phyloP scores from a whole-genome alignment of 139 green algal genomes.

The Chlamydomonas sphaeroides region DNA sequence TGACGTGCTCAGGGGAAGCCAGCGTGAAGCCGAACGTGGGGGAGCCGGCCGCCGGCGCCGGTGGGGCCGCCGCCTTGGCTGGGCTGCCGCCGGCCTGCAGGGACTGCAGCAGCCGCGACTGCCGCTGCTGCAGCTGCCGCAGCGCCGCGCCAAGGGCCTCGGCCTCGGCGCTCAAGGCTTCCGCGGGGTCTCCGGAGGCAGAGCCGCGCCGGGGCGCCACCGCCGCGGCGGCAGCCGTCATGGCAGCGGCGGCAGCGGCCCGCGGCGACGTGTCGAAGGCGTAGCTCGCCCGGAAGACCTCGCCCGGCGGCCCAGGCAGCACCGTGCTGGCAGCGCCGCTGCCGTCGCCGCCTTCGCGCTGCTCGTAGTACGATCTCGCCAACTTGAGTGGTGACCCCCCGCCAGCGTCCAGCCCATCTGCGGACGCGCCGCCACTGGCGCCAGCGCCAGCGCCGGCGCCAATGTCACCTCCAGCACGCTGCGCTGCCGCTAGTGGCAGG shows the following conservation, averaged over 20 bases:
- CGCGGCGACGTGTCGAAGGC: conserved; percentile 11
- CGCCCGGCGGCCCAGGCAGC: not conserved
- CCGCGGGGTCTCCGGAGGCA: not conserved
- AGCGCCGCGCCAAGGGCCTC: not conserved
- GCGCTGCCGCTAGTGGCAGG: too few relatives aligned
- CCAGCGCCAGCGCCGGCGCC: not conserved
- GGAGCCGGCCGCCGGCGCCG: too few relatives aligned
- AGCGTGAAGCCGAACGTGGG: too few relatives aligned
- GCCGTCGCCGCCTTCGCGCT: not conserved
- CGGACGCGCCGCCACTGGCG: too few relatives aligned
- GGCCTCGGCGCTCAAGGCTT: not conserved
- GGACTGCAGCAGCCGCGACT: not conserved
- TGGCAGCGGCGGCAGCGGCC: too few relatives aligned
- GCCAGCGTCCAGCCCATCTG: too few relatives aligned
- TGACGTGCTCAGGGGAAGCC: too few relatives aligned
- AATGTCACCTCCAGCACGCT: too few relatives aligned
- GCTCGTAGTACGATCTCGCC: not conserved
- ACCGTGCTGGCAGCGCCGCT: not conserved
- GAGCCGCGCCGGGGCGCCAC: not conserved
- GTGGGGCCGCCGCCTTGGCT: not conserved
- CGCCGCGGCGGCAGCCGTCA: not conserved
- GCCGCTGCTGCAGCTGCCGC: conserved; percentile 14
- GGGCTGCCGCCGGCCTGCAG: not conserved
- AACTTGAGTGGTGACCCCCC: not conserved
- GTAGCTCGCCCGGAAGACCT: conserved; percentile 32